Evolutionary conservation across 208 protist species (phyloP).

Genomic region (Wallacemonas sp.): DNA sequence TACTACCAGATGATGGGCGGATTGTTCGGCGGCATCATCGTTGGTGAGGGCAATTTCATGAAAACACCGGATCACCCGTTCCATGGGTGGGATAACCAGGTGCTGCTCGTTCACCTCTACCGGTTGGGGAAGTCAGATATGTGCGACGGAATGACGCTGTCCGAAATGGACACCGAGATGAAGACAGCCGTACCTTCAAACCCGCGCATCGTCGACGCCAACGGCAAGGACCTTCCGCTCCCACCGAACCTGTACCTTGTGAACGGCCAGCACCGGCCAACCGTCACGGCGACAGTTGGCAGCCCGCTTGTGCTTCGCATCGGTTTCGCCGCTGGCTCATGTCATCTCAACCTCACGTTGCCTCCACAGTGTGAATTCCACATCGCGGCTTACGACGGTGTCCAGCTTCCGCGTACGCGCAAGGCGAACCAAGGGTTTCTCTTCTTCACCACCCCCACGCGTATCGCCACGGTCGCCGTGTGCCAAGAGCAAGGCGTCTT

Average conservation of each 20-base stretch:
- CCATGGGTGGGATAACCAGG: slow-evolving; percentile 23
- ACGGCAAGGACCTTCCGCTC: slow-evolving; percentile 31
- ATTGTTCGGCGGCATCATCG: slow-evolving; percentile 74
- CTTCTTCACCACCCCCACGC: slow-evolving; percentile 82
- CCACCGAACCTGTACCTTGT: slow-evolving; percentile 81
- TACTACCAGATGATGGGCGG: slow-evolving; percentile 80
- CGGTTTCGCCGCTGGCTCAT: slow-evolving; percentile 71
- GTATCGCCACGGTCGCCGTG: slow-evolving; percentile 43
- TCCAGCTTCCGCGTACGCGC: slow-evolving; percentile 45
- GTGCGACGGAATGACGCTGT: slow-evolving; percentile 65
- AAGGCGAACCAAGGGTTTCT: slow-evolving; percentile 45
- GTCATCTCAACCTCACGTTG: slow-evolving; percentile 72
- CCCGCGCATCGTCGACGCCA: slow-evolving; percentile 38
- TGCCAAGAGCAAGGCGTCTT: slow-evolving; percentile 45
- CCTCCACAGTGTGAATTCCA: slow-evolving; percentile 58
- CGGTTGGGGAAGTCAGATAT: slow-evolving; percentile 33
- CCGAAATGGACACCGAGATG: slow-evolving; percentile 40
- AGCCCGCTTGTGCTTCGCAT: slow-evolving; percentile 63
- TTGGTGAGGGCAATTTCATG: slow-evolving; percentile 51
- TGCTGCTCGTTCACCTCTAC: slow-evolving; percentile 81
- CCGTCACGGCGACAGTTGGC: slow-evolving; percentile 32
- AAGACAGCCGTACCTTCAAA: slow-evolving; percentile 45
- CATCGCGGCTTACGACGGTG: slow-evolving; percentile 65
- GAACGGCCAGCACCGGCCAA: slow-evolving; percentile 80
- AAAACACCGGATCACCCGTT: slow-evolving; percentile 43